A percentile compares a stretch with the other conserved stretches of the same genome.
Evolutionary conservation across 371 early-diverging fungal genomes (phyloP).

Genomic region (Conidiobolus incongruus): DNA sequence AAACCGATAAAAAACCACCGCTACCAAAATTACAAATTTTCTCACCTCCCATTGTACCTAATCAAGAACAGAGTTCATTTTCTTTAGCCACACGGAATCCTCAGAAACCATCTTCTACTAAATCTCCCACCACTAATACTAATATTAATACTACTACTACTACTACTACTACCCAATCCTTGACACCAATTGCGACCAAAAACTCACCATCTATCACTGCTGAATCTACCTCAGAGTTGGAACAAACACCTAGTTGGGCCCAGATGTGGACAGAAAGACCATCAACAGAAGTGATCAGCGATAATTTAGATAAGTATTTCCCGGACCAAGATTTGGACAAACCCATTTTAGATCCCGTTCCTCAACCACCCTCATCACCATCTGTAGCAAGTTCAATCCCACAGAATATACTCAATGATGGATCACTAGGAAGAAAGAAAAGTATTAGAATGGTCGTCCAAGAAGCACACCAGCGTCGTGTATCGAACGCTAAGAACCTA

Average conservation of each 20-base stretch:
- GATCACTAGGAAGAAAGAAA: constrained; percentile 1
- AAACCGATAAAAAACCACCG: too few relatives aligned
- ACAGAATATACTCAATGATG: too few relatives aligned
- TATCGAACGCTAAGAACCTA: background rate
- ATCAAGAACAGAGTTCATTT: background rate
- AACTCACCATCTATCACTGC: background rate
- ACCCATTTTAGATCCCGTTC: constrained; percentile 23
- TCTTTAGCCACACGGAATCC: background rate
- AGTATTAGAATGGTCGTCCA: constrained; percentile 6
- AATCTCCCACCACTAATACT: too few relatives aligned
- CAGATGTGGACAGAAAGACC: constrained; percentile 42
- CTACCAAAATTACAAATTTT: too few relatives aligned
- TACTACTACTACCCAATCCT: too few relatives aligned
- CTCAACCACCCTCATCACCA: background rate
- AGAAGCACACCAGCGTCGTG: background rate
- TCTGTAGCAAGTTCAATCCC: background rate
- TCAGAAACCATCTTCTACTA: background rate
- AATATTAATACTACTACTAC: too few relatives aligned
- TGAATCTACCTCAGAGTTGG: background rate
- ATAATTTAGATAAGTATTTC: constrained; percentile 49
- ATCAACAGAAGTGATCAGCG: constrained; percentile 41
- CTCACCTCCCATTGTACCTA: background rate
- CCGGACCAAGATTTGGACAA: constrained; percentile 54
- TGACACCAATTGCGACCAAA: background rate
- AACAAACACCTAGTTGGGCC: constrained; percentile 1